Conservation (phyloP, 345 rosid species). For the Rhodamnia rubescens region DNA sequence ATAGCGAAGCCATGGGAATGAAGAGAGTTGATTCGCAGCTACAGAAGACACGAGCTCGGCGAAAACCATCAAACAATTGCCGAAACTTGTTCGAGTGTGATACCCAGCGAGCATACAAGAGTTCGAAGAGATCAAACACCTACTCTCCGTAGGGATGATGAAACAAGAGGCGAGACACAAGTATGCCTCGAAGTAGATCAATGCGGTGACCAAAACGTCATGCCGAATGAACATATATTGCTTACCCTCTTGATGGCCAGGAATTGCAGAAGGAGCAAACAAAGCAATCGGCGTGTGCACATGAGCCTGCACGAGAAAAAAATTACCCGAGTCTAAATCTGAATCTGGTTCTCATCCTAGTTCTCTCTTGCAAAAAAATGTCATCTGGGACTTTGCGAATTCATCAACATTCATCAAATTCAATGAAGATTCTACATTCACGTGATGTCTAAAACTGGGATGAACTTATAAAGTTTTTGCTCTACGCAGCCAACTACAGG, state of each 20-base stretch:
- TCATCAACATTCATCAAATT: background rate
- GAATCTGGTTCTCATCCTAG: no score
- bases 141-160: background rate
- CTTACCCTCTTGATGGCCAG: constrained; percentile 63
- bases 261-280: constrained; percentile 74
- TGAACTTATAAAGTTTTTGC: background rate
- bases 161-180: background rate
- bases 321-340: no score
- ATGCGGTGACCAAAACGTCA: background rate
- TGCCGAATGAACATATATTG: background rate
- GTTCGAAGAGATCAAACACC: background rate
- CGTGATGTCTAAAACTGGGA: background rate
- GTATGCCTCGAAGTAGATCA: background rate
- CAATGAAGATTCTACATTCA: background rate
- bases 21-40: background rate
- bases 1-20: background rate
- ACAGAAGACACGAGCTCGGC: background rate
- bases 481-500: background rate
- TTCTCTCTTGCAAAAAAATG: no score
- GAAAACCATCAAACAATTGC: background rate
- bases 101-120: background rate
- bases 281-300: no score
- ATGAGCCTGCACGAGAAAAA: no score
- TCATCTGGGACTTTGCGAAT: no score
- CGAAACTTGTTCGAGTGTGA: background rate